phyloP scores from a whole-genome alignment of 2,329 filamentous ascomycete species.

The Verticillium dahliae region DNA sequence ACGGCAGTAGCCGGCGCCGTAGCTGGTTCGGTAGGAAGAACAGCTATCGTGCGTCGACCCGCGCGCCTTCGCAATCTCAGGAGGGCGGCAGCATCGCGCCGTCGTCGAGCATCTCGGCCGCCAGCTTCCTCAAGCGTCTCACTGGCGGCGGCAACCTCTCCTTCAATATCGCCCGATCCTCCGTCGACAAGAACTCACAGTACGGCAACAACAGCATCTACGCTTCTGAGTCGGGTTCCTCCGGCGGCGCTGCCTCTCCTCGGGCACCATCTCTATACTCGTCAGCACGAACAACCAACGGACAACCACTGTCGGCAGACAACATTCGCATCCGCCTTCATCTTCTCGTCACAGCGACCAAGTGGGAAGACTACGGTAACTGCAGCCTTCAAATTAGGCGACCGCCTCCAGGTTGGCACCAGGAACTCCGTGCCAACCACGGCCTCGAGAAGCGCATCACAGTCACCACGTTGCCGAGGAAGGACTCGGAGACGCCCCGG shows the following conservation, averaged over 20 bases:
- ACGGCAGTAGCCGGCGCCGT: constrained; percentile 38
- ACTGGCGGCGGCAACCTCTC: constrained; percentile 61
- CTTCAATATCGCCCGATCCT: constrained; percentile 80
- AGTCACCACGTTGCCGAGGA: constrained; percentile 64
- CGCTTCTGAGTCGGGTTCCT: constrained; percentile 49
- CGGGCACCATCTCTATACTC: constrained; percentile 53
- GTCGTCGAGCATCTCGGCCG: constrained; percentile 55
- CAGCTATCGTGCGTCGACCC: constrained; percentile 56
- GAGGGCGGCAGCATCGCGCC: constrained; percentile 65
- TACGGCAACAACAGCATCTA: constrained; percentile 56
- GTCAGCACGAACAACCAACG: constrained; percentile 31
- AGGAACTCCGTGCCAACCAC: constrained; percentile 53
- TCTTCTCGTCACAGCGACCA: constrained; percentile 64
- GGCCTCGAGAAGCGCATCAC: constrained; percentile 80
- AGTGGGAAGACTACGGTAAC: constrained; percentile 89
- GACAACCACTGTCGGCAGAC: constrained; percentile 54
- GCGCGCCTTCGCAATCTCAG: constrained; percentile 61
- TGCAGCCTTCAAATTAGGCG: constrained; percentile 77
- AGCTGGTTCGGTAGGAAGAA: constrained; percentile 59
- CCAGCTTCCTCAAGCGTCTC: constrained; percentile 73
- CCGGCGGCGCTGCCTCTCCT: constrained; percentile 39
- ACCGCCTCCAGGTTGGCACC: constrained; percentile 56
- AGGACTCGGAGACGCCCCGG: constrained; percentile 46
- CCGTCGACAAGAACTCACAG: constrained; percentile 49
- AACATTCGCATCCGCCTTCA: constrained; percentile 86